Conservation (phyloP, 192 early-diverging fungal genomes). For the Umbelopsis sp. region DNA sequence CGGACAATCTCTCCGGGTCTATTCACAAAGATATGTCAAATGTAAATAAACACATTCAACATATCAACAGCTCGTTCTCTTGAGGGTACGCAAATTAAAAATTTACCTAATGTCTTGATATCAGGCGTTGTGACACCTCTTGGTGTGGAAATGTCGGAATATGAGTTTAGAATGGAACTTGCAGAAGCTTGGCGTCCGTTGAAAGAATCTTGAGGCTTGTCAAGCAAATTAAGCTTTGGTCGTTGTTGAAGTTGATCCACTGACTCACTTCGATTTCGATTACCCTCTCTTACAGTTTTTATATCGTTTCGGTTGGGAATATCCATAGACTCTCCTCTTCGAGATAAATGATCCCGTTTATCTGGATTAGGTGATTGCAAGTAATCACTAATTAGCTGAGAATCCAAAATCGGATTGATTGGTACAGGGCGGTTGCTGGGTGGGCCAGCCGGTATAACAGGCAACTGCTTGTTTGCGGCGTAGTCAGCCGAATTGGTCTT, state of each 20-base stretch:
- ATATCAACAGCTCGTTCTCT: not conserved
- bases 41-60: not conserved
- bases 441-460: not conserved
- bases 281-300: not conserved
- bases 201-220: not conserved
- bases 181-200: constrained; percentile 26
- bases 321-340: constrained; percentile 17
- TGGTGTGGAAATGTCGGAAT: constrained; percentile 16
- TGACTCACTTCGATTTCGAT: constrained; percentile 11
- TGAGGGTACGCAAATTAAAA: not conserved
- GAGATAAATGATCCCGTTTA: not conserved
- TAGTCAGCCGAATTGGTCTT: constrained; percentile 5
- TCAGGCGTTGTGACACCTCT: not conserved
- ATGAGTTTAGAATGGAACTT: constrained; percentile 33
- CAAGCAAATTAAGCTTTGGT: constrained; percentile 2
- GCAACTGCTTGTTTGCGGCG: constrained; percentile 4
- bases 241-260: constrained; percentile 15
- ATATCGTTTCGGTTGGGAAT: constrained; percentile 9
- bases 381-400: constrained; percentile 10
- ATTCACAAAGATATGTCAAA: not conserved
- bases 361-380: constrained; percentile 7
- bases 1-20: not conserved
- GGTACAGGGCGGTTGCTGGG: not conserved
- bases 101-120: constrained; percentile 6
- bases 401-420: not conserved